Base-by-base conservation (phyloP, 441 rosid species). In the Cnidoscolus chayamansa region DNA sequence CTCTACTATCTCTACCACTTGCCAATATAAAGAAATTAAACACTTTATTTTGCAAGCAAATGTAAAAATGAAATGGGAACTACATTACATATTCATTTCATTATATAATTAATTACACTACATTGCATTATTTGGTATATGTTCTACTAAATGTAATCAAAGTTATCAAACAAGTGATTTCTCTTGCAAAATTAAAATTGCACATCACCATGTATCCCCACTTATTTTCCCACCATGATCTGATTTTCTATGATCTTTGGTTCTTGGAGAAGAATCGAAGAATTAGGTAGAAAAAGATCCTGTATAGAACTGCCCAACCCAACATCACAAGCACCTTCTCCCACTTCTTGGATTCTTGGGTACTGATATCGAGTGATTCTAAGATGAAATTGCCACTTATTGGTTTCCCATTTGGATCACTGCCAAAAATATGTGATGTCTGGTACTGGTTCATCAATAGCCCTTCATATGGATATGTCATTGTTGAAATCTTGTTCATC, bases 401-500 rank as follows among this genome's bases (percentile, higher is more conserved):
- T 20, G 59, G 49, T 0, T 16, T 9, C 19, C 59, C 72, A 0
- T 1, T 1, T 1, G 25, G 65, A 61, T 61, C 63, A 1, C 0
- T 7, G 20, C 77, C 86, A 43, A 86, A 89, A 1, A 5, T 2
- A 0, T 54, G 43, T 0, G 15, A 0, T 6, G 88, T 86, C 75
- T 86, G 89, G 65, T 74, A 87, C 74, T 89, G 74, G 63, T 89
- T 89, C 94, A 87, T 87, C 83, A 87, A 47, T 8, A 89, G 83
- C 55, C 87, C 91, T 72, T 89, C 94, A 10, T 82, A 88, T 0
- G 89, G 90, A 68, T 86, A 88, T 8, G 90, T 83, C 84, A 88
- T 88, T 2, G 90, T 86, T 20, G 93, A 86, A 63, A 85, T 57
- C 83, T 76, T 85, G 86, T 88, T 88, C 90, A 88, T 86, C 93